Evolutionary conservation across 805 yeast species (phyloP).

Genomic region (Teunomyces kruisii): DNA sequence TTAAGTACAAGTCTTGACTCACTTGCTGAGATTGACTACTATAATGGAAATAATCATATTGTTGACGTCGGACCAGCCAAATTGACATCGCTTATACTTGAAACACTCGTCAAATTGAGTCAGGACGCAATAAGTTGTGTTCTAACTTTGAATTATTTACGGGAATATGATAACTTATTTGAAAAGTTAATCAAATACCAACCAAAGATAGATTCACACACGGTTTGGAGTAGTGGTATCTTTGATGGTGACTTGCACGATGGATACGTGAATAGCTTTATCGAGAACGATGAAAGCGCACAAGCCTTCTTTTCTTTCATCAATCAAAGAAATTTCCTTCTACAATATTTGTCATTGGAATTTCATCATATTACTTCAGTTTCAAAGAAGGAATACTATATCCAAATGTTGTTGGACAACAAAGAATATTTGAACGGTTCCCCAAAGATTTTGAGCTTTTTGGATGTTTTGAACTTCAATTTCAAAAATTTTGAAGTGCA

Average conservation of each 20-base stretch:
- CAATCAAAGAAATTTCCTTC: constrained; percentile 55
- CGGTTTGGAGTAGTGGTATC: constrained; percentile 52
- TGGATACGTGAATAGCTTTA: constrained; percentile 27
- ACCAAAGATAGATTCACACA: constrained; percentile 52
- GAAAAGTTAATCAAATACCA: constrained; percentile 50
- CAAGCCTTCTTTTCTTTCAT: constrained; percentile 63
- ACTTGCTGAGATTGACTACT: constrained; percentile 38
- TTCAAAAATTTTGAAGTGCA: constrained; percentile 44
- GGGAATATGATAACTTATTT: constrained; percentile 50
- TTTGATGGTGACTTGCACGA: constrained; percentile 44
- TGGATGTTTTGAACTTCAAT: constrained; percentile 68
- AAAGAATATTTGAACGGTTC: constrained; percentile 55
- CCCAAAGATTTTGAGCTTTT: constrained; percentile 63
- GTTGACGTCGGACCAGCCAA: constrained; percentile 57
- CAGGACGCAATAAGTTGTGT: constrained; percentile 54
- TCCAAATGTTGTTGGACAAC: constrained; percentile 52
- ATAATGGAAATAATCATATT: constrained; percentile 25
- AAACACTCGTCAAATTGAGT: constrained; percentile 62
- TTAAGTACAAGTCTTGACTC: constrained; percentile 47
- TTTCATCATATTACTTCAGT: constrained; percentile 60
- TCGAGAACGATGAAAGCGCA: constrained; percentile 33
- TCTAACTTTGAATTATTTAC: constrained; percentile 51
- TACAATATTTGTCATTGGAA: constrained; percentile 70
- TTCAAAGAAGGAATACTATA: constrained; percentile 52
- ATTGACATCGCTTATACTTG: constrained; percentile 57